Evolutionary conservation across 371 early-diverging fungal species (phyloP), one percentile per base, ranked within the genome.

Genomic region (Mortierella sp.): DNA sequence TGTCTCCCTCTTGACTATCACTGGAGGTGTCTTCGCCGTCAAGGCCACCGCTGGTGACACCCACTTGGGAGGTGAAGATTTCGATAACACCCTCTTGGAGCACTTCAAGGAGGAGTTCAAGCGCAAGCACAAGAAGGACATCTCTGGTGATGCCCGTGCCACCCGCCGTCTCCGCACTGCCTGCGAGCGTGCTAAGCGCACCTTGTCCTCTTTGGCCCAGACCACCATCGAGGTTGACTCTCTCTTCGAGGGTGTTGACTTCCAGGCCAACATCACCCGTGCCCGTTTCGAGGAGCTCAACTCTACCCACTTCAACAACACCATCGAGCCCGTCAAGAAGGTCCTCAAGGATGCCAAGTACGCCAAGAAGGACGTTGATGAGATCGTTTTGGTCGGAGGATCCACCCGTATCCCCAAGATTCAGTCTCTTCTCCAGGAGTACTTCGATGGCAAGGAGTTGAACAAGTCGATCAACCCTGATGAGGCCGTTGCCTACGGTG

Each of bases 321-420:
- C 97, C 71, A 82, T 97, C 79, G 95, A 95, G 57, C 97, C 97
- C 55, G 97, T 98, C 65, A 96, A 96, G 84, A 95, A 94, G 87
- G 95, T 95, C 42, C 86, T 99, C 72, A 88, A 91, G 59, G 97
- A 96, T 81, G 74, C 96, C 80, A 95, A 95, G 92, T 87, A 94
- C 64, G 94, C 94, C 84, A 98, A 98, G 91, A 72, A 85, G 67
- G 64, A 83, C 39, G 94, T 99, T 73, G 84, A 97, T 70, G 97
- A 98, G 78, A 96, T 99, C 72, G 97, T 99, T 70, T 87, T 99
- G 46, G 99, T 99, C 63, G 99, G 99, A 81, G 99, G 99, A 67
- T 98, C 98, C 68, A 98, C 99, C 69, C 98, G 99, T 92, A 99
- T 99, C 84, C 99, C 99, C 88, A 98, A 96, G 93, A 94, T 99